Percentiles rank a stretch among this genome's conserved stretches.
phyloP scores from a whole-genome alignment of 1,284 basidiomycete species.

The Trichosporon sp. region DNA sequence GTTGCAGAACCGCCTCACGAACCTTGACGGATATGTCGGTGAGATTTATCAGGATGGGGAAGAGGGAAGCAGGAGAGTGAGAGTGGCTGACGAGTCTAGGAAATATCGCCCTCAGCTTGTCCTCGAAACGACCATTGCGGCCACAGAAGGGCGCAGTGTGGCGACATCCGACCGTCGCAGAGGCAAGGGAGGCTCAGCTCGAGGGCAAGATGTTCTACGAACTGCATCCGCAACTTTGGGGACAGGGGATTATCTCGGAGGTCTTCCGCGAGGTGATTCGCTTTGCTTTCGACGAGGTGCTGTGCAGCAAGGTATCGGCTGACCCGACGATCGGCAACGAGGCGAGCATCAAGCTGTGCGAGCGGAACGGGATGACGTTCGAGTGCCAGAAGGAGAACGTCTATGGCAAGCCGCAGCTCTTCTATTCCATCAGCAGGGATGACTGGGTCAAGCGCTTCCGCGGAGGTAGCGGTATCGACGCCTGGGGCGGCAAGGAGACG shows the following conservation, averaged over 20 bases:
- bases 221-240: slow-evolving; percentile 46
- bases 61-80: too few species aligned
- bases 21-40: slow-evolving; percentile 40
- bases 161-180: slow-evolving; percentile 25
- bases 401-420: slow-evolving; percentile 32
- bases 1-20: slow-evolving; percentile 29
- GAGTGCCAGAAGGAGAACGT: slow-evolving; percentile 24
- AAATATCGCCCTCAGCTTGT: slow-evolving; percentile 37
- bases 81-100: slow-evolving; percentile 22
- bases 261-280: slow-evolving; percentile 43
- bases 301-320: slow-evolving; percentile 25
- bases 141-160: slow-evolving; percentile 16
- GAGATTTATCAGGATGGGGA: too few species aligned
- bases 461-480: slow-evolving; percentile 16
- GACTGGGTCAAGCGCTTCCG: slow-evolving; percentile 35
- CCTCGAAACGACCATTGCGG: neutral
- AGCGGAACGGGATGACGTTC: slow-evolving; percentile 30
- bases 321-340: slow-evolving; percentile 37
- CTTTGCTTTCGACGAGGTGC: slow-evolving; percentile 44
- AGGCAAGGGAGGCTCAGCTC: slow-evolving; percentile 18
- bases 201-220: slow-evolving; percentile 42
- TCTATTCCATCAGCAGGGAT: slow-evolving; percentile 33
- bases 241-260: slow-evolving; percentile 40
- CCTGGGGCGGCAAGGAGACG: slow-evolving; percentile 32
- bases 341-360: slow-evolving; percentile 39